phyloP scores from a whole-genome alignment of 345 rosid species.

The Litchi chinensis region DNA sequence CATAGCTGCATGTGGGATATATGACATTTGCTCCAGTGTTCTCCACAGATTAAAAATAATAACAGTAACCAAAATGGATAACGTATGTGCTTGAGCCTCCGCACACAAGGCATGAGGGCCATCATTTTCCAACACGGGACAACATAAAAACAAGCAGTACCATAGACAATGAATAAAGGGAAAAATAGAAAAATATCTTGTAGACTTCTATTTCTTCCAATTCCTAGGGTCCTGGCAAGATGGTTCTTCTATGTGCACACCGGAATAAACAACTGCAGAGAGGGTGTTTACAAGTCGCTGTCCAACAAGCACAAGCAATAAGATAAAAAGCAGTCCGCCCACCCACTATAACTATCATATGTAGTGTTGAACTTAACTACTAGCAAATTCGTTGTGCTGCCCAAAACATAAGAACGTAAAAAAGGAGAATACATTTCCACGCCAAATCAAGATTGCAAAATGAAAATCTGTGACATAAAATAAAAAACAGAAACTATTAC shows the following conservation, averaged over 20 bases:
- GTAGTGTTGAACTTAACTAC: slow-evolving; percentile 94
- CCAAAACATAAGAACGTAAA: neutral
- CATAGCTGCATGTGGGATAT: too few relatives aligned
- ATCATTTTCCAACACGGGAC: too few relatives aligned
- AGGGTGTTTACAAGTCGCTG: neutral
- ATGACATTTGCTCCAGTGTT: neutral
- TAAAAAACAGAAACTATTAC: too few relatives aligned
- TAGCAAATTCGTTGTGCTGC: slow-evolving; percentile 87
- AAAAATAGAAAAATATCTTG: too few relatives aligned
- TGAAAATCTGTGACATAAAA: too few relatives aligned
- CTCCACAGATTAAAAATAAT: neutral
- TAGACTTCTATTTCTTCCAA: too few relatives aligned
- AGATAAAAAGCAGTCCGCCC: slow-evolving; percentile 81
- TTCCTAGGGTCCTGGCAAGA: too few relatives aligned
- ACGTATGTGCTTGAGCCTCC: too few relatives aligned
- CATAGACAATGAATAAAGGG: too few relatives aligned
- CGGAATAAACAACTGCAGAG: slow-evolving; percentile 13
- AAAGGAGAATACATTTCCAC: neutral
- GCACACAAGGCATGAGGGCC: too few relatives aligned
- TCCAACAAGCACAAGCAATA: slow-evolving; percentile 24
- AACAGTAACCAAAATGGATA: slow-evolving; percentile 2
- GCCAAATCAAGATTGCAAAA: neutral
- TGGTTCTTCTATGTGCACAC: too few relatives aligned
- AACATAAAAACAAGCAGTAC: too few relatives aligned
- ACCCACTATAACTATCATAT: slow-evolving; percentile 83